Percentiles rank a stretch among this genome's conserved stretches.
Evolutionary conservation across 768 basidiomycete species (phyloP).

Genomic region (Boletus tylopilopsis): DNA sequence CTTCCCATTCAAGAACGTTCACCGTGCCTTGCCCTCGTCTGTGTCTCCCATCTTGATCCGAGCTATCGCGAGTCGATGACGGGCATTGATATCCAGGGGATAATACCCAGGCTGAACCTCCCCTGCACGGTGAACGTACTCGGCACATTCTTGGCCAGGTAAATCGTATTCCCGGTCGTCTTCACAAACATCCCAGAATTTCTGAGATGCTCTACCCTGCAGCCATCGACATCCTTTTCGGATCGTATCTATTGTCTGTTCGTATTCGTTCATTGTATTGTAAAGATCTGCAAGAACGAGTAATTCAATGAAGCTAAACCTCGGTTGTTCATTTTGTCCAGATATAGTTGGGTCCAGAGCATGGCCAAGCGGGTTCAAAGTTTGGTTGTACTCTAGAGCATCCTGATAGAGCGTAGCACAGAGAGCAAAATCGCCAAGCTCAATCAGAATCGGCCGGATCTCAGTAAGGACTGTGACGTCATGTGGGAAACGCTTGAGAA

Average conservation of each 20-base stretch:
- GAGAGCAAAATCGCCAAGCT: constrained; percentile 60
- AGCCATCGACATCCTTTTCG: constrained; percentile 83
- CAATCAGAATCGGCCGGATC: constrained; percentile 52
- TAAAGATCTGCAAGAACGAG: constrained; percentile 83
- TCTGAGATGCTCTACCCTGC: constrained; percentile 72
- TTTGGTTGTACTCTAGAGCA: constrained; percentile 69
- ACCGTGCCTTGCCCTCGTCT: constrained; percentile 75
- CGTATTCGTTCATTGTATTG: constrained; percentile 65
- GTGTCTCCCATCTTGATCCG: constrained; percentile 76
- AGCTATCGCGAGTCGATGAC: constrained; percentile 80
- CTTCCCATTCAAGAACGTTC: not conserved
- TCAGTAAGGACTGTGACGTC: constrained; percentile 77
- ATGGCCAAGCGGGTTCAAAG: constrained; percentile 37
- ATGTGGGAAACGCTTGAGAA: constrained; percentile 43
- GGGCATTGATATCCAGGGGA: constrained; percentile 36
- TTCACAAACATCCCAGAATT: constrained; percentile 74
- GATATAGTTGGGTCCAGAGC: constrained; percentile 29
- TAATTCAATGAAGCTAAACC: constrained; percentile 50
- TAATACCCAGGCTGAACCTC: constrained; percentile 51
- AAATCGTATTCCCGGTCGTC: constrained; percentile 85
- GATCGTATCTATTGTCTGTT: constrained; percentile 64
- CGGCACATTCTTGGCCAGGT: constrained; percentile 53
- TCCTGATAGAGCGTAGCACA: constrained; percentile 67
- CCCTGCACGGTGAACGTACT: constrained; percentile 35
- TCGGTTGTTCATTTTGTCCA: constrained; percentile 8